These are phyloP conservation scores for Aspergillus cavernicola DNA, from an alignment of 495 filamentous ascomycete species.

Conservation along the genomic window DNA sequence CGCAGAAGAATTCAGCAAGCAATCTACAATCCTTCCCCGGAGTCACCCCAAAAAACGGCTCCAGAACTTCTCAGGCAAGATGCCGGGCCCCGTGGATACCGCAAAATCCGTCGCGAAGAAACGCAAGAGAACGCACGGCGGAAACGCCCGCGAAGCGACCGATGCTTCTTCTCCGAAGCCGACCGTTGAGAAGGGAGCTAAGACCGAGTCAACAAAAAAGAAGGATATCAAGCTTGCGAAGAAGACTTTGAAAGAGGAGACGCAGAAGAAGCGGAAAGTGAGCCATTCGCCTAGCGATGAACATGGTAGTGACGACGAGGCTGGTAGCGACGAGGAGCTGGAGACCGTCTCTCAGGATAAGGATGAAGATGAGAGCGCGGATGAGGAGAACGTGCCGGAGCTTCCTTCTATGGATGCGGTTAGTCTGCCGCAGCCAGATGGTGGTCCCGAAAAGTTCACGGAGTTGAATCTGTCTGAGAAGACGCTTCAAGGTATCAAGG, in stretches of 20 bases:
- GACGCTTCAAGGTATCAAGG: slow-evolving; percentile 82
- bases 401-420: slow-evolving; percentile 51
- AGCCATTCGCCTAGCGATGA: slow-evolving; percentile 30
- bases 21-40: neutral
- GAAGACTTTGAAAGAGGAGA: slow-evolving; percentile 24
- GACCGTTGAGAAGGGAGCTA: slow-evolving; percentile 24
- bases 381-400: slow-evolving; percentile 30
- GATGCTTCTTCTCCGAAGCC: slow-evolving; percentile 7
- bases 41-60: neutral
- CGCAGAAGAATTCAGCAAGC: neutral
- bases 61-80: slow-evolving; percentile 15
- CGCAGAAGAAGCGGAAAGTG: slow-evolving; percentile 37
- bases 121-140: slow-evolving; percentile 58
- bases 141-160: slow-evolving; percentile 13
- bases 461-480: slow-evolving; percentile 83
- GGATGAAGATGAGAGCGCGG: slow-evolving; percentile 23
- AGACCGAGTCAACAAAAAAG: slow-evolving; percentile 24
- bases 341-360: slow-evolving; percentile 7
- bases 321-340: too few relatives aligned
- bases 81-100: slow-evolving; percentile 40
- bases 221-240: slow-evolving; percentile 14
- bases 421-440: slow-evolving; percentile 52
- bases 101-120: slow-evolving; percentile 62
- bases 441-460: slow-evolving; percentile 60
- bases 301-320: slow-evolving; percentile 34